A percentile compares a stretch with the other conserved stretches of the same genome.
Evolutionary conservation across 768 basidiomycete species (phyloP).

Genomic region (Boletus rex-veris): DNA sequence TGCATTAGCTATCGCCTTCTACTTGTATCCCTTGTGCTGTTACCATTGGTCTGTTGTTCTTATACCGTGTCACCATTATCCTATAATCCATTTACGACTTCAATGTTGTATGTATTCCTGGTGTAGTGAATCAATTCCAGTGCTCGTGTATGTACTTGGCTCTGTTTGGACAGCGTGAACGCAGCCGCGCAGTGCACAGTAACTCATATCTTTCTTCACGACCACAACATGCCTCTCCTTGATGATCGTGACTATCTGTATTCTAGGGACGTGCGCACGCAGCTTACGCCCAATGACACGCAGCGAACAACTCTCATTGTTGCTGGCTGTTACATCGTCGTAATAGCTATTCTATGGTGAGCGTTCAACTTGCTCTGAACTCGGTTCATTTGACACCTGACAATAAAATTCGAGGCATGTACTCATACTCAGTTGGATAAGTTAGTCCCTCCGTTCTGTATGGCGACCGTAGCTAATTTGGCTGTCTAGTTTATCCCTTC

Average conservation of each 20-base stretch:
- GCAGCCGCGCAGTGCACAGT: neutral
- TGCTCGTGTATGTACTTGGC: neutral
- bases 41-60: constrained; percentile 12
- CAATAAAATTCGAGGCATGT: constrained; percentile 56
- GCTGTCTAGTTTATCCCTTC: constrained; percentile 75
- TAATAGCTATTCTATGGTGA: constrained; percentile 79
- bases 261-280: constrained; percentile 24
- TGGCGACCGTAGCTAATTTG: constrained; percentile 9
- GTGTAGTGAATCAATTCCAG: too few relatives aligned
- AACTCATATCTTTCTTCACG: constrained; percentile 9
- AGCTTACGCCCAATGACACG: constrained; percentile 64
- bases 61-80: constrained; percentile 21
- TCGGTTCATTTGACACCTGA: constrained; percentile 1
- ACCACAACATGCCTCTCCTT: constrained; percentile 31
- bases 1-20: constrained; percentile 1
- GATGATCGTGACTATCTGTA: constrained; percentile 20
- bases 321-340: constrained; percentile 69
- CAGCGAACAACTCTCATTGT: constrained; percentile 77
- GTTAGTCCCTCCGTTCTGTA: constrained; percentile 43
- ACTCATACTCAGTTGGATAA: constrained; percentile 65
- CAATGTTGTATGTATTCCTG: neutral
- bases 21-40: constrained; percentile 14
- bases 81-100: constrained; percentile 14
- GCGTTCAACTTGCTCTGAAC: constrained; percentile 16
- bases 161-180: neutral